These are phyloP conservation scores for Kuraishia piskuri DNA, from an alignment of 805 yeast genomes.

Conservation along the genomic window DNA sequence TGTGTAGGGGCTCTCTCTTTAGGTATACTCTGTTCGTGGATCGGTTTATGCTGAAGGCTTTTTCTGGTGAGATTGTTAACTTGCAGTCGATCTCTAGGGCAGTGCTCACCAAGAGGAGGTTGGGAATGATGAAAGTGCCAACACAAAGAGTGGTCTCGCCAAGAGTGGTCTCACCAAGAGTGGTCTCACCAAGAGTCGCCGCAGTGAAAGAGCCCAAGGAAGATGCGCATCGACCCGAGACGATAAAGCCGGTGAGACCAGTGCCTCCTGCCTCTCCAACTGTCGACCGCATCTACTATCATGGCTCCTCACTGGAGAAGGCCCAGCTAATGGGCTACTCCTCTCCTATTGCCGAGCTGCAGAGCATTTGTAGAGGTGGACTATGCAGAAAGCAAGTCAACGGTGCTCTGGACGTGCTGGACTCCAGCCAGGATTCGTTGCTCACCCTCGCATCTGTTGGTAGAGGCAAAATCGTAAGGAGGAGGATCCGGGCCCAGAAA, in stretches of 20 bases:
- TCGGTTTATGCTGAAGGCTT: slow-evolving; percentile 51
- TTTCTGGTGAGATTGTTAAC: slow-evolving; percentile 37
- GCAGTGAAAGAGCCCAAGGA: too few relatives aligned
- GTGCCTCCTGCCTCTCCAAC: neutral
- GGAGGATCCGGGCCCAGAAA: slow-evolving; percentile 12
- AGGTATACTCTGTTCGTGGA: slow-evolving; percentile 59
- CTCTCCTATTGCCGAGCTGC: slow-evolving; percentile 23
- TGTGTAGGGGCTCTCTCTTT: slow-evolving; percentile 58
- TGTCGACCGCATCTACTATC: too few relatives aligned
- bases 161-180: too few relatives aligned
- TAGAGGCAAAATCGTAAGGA: slow-evolving; percentile 33
- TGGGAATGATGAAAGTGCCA: too few relatives aligned
- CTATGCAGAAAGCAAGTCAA: slow-evolving; percentile 32
- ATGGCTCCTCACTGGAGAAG: neutral
- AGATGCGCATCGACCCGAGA: too few relatives aligned
- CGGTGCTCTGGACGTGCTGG: slow-evolving; percentile 30
- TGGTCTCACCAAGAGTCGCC: too few relatives aligned
- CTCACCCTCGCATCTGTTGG: slow-evolving; percentile 32
- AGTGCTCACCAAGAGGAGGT: slow-evolving; percentile 11
- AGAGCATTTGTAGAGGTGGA: slow-evolving; percentile 37
- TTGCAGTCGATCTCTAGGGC: slow-evolving; percentile 51
- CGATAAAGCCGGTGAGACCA: too few relatives aligned
- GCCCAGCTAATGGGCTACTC: neutral
- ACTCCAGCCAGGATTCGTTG: slow-evolving; percentile 28
- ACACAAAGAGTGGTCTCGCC: too few relatives aligned